A percentile compares a stretch with the other conserved stretches of the same genome.
These are phyloP conservation scores for Colletotrichum chlorophyti DNA, from an alignment of 2,329 filamentous ascomycete genomes.

Conservation along the genomic window DNA sequence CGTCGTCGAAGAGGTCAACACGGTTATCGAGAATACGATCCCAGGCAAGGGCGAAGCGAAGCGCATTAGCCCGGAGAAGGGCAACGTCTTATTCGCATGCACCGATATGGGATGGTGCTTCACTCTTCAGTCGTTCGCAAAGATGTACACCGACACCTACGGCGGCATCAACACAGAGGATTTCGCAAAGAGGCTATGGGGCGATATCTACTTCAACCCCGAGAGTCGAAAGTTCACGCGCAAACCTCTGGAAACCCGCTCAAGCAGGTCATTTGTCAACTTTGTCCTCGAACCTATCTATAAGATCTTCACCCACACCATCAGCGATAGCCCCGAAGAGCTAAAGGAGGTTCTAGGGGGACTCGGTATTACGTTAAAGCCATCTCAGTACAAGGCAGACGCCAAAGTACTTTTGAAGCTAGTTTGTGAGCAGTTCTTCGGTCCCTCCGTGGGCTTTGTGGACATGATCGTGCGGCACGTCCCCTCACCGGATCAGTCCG, in stretches of 20 bases:
- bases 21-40: slow-evolving; percentile 85
- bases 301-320: slow-evolving; percentile 94
- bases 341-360: slow-evolving; percentile 79
- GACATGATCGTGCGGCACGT: slow-evolving; percentile 94
- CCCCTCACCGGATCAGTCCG: slow-evolving; percentile 83
- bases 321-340: slow-evolving; percentile 87
- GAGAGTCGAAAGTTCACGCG: slow-evolving; percentile 89
- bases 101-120: slow-evolving; percentile 97
- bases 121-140: slow-evolving; percentile 90
- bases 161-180: slow-evolving; percentile 81
- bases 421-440: slow-evolving; percentile 96
- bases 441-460: slow-evolving; percentile 85
- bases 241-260: slow-evolving; percentile 80
- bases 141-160: slow-evolving; percentile 93
- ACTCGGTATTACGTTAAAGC: slow-evolving; percentile 86
- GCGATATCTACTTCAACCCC: slow-evolving; percentile 96
- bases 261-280: slow-evolving; percentile 88
- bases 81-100: slow-evolving; percentile 97
- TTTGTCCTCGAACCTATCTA: slow-evolving; percentile 97
- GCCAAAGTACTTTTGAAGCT: slow-evolving; percentile 87
- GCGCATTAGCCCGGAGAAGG: slow-evolving; percentile 92
- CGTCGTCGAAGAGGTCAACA: slow-evolving; percentile 98
- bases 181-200: slow-evolving; percentile 88
- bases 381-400: slow-evolving; percentile 89
- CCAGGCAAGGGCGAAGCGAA: slow-evolving; percentile 81